Evolutionary conservation across 1,139 yeast species (phyloP), one percentile per base, ranked within the genome.

Genomic region (Pichia sp.): DNA sequence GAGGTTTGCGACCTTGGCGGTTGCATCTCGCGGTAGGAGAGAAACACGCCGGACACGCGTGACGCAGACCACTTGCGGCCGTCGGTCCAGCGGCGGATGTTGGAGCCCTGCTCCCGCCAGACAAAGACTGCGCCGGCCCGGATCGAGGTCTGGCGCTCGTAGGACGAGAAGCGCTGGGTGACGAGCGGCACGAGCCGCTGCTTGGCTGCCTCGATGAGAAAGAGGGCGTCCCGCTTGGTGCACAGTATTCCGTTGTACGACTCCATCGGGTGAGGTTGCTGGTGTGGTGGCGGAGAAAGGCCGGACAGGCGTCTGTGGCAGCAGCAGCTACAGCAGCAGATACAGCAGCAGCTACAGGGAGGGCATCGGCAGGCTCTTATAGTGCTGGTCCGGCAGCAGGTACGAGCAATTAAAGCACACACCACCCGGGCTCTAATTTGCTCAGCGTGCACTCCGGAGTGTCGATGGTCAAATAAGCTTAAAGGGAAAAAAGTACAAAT

Each of bases 31-130:
- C 79, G 76, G 67, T 85, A 85, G 5, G 82, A 78, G 47, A 85
- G 70, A 62, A 85, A 85, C 1, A 81, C 76, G 1, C 89, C 88
- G 19, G 79, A 76, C 3, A 85, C 90, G 60, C 89, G 74, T 0
- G 87, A 81, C 2, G 90, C 88, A 56, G 84, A 77, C 90, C 90
- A 85, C 44, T 79, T 74, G 60, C 77, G 77, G 41, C 90, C 89
- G 64, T 85, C 92, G 1, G 92, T 85, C 92, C 92, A 85, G 45
- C 90, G 71, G 60, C 82, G 78, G 83, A 85, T 85, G 16, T 84
- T 87, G 51, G 89, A 82, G 61, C 81, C 84, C 26, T 78, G 74
- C 67, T 85, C 90, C 64, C 82, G 84, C 90, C 90, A 85, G 3
- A 84, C 79, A 61, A 81, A 85, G 1, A 85, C 78, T 1, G 84